A percentile compares a stretch with the other conserved stretches of the same genome.
phyloP scores from a whole-genome alignment of 1,284 basidiomycete species.

The Paramarasmius palmivorus region DNA sequence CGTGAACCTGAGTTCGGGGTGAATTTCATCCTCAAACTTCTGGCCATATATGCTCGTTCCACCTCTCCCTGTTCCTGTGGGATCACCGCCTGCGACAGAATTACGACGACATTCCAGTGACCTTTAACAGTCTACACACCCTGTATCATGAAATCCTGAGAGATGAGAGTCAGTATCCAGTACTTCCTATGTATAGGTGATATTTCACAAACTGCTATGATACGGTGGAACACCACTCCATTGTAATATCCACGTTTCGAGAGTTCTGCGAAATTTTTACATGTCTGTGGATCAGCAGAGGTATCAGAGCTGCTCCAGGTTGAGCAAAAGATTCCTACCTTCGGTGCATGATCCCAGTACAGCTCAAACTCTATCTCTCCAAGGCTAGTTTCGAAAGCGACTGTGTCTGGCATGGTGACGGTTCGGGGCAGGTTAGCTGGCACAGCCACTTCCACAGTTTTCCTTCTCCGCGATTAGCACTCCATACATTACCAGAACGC shows the following conservation, averaged over 20 bases:
- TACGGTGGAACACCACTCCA: conserved; percentile 83
- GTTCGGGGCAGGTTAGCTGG: not conserved
- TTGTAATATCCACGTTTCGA: conserved; percentile 87
- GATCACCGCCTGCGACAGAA: conserved; percentile 58
- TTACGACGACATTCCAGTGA: too few species aligned
- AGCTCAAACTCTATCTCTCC: conserved; percentile 90
- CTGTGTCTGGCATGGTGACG: conserved; percentile 45
- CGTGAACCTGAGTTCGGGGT: conserved; percentile 87
- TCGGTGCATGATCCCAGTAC: conserved; percentile 89
- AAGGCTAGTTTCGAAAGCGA: conserved; percentile 83
- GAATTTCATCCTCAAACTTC: conserved; percentile 88
- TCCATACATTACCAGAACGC: too few species aligned
- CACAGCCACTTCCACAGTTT: not conserved
- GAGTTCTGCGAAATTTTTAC: conserved; percentile 89
- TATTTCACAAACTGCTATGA: conserved; percentile 69
- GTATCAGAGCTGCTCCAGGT: conserved; percentile 16
- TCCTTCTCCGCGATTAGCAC: too few species aligned
- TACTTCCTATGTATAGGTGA: not conserved
- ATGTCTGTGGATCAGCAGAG: conserved; percentile 60
- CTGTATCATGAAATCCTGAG: conserved; percentile 94
- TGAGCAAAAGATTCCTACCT: conserved; percentile 45
- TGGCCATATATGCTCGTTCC: conserved; percentile 93
- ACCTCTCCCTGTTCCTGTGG: conserved; percentile 92
- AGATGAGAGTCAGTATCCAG: not conserved
- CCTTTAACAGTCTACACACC: conserved; percentile 28